phyloP scores from a whole-genome alignment of 78 protist genomes.

The Guillardia theta region DNA sequence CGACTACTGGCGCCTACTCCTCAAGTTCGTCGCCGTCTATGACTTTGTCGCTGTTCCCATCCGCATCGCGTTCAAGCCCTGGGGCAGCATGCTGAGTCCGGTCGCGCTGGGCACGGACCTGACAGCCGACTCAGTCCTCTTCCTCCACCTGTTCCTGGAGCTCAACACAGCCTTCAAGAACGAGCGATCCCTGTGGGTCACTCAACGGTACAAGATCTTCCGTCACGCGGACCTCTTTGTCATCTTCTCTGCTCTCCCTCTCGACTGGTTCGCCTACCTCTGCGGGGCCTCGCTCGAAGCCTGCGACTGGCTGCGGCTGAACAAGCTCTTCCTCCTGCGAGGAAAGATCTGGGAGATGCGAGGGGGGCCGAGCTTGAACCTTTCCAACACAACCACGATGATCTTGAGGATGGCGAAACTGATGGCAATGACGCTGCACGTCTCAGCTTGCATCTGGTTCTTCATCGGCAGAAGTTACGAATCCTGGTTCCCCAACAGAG shows the following conservation, averaged over 20 bases:
- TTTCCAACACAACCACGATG: background rate
- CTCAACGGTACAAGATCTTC: background rate
- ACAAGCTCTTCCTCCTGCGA: background rate
- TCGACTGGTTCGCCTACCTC: background rate
- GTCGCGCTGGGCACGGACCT: background rate
- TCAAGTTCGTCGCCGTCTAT: background rate
- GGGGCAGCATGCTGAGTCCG: background rate
- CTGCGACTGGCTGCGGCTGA: background rate
- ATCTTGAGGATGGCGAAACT: background rate
- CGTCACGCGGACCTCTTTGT: background rate
- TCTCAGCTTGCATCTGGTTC: constrained; percentile 14
- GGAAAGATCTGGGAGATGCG: too few relatives aligned
- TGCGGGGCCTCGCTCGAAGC: background rate
- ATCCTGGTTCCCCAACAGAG: background rate
- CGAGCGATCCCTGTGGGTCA: background rate
- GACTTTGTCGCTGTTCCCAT: background rate
- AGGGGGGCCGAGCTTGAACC: background rate
- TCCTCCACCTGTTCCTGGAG: background rate
- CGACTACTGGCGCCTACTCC: background rate
- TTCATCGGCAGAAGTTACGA: background rate
- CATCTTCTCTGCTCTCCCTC: background rate
- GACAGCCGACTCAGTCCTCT: background rate
- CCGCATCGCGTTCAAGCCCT: background rate
- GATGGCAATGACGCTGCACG: background rate
- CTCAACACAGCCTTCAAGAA: constrained; percentile 12